phyloP scores from a whole-genome alignment of 148 eudicot species.

The Heliamphora exappendiculata region DNA sequence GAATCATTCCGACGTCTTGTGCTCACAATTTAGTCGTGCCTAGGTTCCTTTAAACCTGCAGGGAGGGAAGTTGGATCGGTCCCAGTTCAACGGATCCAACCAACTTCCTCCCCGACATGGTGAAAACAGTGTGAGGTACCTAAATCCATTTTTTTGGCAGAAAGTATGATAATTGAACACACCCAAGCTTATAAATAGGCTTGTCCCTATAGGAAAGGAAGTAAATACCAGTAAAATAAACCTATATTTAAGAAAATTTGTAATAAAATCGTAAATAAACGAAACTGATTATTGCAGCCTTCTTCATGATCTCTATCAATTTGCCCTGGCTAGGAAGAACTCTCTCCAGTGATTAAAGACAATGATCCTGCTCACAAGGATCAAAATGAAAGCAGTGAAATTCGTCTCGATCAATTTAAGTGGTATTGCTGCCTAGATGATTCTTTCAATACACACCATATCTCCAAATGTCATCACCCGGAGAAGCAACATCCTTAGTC shows the following conservation, averaged over 20 bases:
- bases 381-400: not conserved
- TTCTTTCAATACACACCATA: not conserved
- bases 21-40: no score
- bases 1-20: no score
- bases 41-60: no score
- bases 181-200: not conserved
- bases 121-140: not conserved
- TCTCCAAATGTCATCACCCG: not conserved
- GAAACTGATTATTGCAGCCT: not conserved
- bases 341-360: not conserved
- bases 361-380: not conserved
- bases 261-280: not conserved
- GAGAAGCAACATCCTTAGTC: not conserved
- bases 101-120: no score
- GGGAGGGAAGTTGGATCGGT: no score
- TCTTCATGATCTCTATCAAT: not conserved
- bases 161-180: not conserved
- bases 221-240: not conserved
- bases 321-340: not conserved
- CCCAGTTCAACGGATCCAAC: no score
- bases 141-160: not conserved
- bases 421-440: not conserved
- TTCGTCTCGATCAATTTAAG: not conserved
- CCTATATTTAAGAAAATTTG: not conserved
- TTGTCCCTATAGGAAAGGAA: not conserved